phyloP scores from a whole-genome alignment of 202 grass and related monocot genomes.

The Hordeum pubiflorum region DNA sequence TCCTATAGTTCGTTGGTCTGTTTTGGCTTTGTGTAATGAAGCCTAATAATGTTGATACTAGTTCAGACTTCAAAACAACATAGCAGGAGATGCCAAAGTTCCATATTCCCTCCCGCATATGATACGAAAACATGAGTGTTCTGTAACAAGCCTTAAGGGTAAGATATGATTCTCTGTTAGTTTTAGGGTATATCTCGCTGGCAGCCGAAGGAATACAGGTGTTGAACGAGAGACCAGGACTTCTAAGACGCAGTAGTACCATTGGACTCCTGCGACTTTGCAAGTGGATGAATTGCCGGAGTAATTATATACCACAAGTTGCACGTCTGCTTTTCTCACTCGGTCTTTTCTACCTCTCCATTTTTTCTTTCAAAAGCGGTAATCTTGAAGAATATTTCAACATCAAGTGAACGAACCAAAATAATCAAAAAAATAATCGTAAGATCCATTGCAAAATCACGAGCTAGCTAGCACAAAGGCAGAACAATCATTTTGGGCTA shows the following conservation, averaged over 20 bases:
- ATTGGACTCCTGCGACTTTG: neutral
- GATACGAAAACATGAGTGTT: neutral
- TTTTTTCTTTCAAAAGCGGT: neutral
- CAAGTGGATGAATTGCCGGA: neutral
- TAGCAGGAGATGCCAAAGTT: neutral
- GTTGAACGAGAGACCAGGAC: neutral
- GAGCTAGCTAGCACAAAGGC: neutral
- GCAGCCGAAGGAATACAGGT: neutral
- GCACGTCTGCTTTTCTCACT: neutral
- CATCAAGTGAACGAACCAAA: neutral
- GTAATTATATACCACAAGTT: neutral
- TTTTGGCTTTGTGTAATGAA: neutral
- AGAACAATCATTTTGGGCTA: slow-evolving; percentile 2
- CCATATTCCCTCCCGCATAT: neutral
- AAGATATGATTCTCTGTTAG: neutral
- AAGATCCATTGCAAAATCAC: neutral
- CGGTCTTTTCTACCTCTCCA: neutral
- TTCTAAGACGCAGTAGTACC: too few species aligned
- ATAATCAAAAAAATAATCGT: neutral
- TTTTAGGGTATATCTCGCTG: neutral
- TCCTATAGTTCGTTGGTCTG: neutral
- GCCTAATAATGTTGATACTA: neutral
- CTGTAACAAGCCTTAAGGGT: neutral
- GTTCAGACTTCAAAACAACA: neutral
- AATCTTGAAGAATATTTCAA: slow-evolving; percentile 14